phyloP scores from a whole-genome alignment of 148 eudicot species.

The Bassia scoparia region DNA sequence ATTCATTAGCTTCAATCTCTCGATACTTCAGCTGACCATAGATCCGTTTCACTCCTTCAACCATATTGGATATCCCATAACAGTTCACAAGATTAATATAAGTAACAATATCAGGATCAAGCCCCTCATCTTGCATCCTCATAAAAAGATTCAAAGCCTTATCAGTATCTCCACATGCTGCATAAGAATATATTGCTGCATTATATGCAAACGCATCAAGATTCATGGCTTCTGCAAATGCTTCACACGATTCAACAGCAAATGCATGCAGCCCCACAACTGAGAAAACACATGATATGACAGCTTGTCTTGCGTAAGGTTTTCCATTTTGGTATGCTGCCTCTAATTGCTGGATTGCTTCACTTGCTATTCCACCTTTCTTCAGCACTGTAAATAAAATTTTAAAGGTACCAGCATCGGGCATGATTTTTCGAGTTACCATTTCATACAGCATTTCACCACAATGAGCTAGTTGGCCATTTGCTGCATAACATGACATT shows the following conservation, averaged over 20 bases:
- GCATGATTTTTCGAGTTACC: conserved; percentile 44
- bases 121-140: conserved; percentile 82
- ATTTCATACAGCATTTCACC: conserved; percentile 61
- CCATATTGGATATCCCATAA: conserved; percentile 73
- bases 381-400: conserved; percentile 65
- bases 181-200: conserved; percentile 61
- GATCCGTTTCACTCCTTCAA: conserved; percentile 74
- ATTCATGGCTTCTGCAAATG: conserved; percentile 29
- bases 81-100: conserved; percentile 60
- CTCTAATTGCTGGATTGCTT: conserved; percentile 57
- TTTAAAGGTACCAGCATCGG: conserved; percentile 50
- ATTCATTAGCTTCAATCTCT: conserved; percentile 54
- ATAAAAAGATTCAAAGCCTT: conserved; percentile 64
- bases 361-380: conserved; percentile 57
- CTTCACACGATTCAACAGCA: conserved; percentile 50
- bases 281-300: conserved; percentile 59
- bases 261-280: conserved; percentile 50
- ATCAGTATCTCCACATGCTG: conserved; percentile 48
- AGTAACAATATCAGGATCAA: conserved; percentile 57
- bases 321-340: conserved; percentile 49
- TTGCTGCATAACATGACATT: conserved; percentile 74
- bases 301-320: conserved; percentile 53
- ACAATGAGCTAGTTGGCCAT: conserved; percentile 52
- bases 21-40: conserved; percentile 49
- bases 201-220: conserved; percentile 49